Evolutionary conservation across 1,139 yeast genomes (phyloP).

Genomic region (Yamadazyma taylorii): DNA sequence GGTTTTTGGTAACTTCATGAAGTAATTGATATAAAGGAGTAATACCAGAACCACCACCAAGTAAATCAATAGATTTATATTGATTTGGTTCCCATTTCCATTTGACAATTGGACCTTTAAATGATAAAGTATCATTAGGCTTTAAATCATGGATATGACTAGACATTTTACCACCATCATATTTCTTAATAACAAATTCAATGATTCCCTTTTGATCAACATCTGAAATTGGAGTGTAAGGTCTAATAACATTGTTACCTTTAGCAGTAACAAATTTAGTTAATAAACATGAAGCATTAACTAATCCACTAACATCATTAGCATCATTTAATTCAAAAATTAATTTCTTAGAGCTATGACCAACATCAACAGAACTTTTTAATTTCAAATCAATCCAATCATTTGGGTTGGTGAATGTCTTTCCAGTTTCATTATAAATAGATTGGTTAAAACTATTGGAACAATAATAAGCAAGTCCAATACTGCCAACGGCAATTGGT

Average conservation of each 20-base stretch:
- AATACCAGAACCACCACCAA: slow-evolving; percentile 96
- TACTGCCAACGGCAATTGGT: slow-evolving; percentile 15
- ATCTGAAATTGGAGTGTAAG: slow-evolving; percentile 90
- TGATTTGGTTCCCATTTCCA: slow-evolving; percentile 92
- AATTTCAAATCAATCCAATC: slow-evolving; percentile 83
- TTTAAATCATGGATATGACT: slow-evolving; percentile 70
- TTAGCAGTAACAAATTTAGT: slow-evolving; percentile 81
- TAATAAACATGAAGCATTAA: slow-evolving; percentile 76
- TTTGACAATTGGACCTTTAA: slow-evolving; percentile 93
- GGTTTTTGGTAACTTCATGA: slow-evolving; percentile 73
- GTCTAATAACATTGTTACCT: slow-evolving; percentile 90
- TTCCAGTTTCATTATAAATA: slow-evolving; percentile 49
- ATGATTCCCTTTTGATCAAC: slow-evolving; percentile 68
- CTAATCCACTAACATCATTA: slow-evolving; percentile 75
- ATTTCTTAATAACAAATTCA: slow-evolving; percentile 81
- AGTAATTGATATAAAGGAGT: slow-evolving; percentile 93
- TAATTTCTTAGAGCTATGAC: slow-evolving; percentile 67
- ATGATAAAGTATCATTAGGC: slow-evolving; percentile 77
- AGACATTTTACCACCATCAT: slow-evolving; percentile 84
- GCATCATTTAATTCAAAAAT: slow-evolving; percentile 68
- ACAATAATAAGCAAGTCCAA: slow-evolving; percentile 51
- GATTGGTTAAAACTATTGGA: slow-evolving; percentile 19
- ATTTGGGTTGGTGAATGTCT: slow-evolving; percentile 66
- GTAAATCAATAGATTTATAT: slow-evolving; percentile 75
- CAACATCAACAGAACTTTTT: slow-evolving; percentile 53